Percentiles rank a stretch among this genome's conserved stretches.
These are phyloP conservation scores for Calonectria montana DNA, from an alignment of 2,329 filamentous ascomycete species.

Conservation along the genomic window DNA sequence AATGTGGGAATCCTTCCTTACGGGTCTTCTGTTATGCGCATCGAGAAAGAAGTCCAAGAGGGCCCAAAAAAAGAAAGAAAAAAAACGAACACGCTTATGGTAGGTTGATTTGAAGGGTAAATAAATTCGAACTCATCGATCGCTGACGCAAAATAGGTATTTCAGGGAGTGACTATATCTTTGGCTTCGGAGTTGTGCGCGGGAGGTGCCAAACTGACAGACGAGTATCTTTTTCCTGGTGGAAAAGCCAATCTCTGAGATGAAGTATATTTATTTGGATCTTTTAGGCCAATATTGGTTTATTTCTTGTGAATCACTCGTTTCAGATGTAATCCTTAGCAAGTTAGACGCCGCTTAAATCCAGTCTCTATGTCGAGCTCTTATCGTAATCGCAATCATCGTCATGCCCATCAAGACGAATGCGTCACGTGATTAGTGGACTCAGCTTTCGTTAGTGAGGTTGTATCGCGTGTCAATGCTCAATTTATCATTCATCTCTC, in stretches of 20 bases:
- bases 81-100: neutral
- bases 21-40: neutral
- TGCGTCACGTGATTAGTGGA: neutral
- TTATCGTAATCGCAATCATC: neutral
- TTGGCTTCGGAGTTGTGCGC: neutral
- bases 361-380: too few relatives aligned
- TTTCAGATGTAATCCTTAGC: too few relatives aligned
- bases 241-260: neutral
- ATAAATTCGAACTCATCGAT: too few relatives aligned
- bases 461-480: conserved; percentile 1
- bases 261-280: neutral
- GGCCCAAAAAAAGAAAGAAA: neutral
- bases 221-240: neutral
- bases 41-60: neutral
- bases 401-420: too few relatives aligned
- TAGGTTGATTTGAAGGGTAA: neutral
- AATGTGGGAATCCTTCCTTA: neutral
- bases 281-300: too few relatives aligned
- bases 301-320: too few relatives aligned
- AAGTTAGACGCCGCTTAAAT: neutral
- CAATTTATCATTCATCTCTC: neutral
- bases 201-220: neutral
- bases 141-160: neutral
- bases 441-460: neutral
- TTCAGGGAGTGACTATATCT: neutral